phyloP scores from a whole-genome alignment of 2,329 filamentous ascomycete genomes.

The Curvularia hawaiiensis region DNA sequence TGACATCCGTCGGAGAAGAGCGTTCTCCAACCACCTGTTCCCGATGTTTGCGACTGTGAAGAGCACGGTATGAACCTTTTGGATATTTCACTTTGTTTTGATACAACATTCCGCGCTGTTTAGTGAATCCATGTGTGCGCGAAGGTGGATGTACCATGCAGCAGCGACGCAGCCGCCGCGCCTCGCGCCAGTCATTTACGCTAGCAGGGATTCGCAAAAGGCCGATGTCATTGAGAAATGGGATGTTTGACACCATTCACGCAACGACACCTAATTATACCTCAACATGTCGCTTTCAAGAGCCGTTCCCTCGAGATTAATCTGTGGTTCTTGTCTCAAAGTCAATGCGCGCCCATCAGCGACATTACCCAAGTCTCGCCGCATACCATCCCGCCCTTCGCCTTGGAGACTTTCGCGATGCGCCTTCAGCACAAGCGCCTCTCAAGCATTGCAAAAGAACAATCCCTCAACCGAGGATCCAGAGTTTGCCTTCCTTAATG shows the following conservation, averaged over 20 bases:
- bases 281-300: conserved; percentile 33
- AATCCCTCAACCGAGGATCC: conserved; percentile 17
- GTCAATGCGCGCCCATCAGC: conserved; percentile 14
- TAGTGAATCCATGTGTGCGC: background rate
- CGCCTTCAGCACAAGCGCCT: conserved; percentile 29
- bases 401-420: conserved; percentile 17
- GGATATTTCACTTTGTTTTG: background rate
- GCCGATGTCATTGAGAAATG: conserved; percentile 14
- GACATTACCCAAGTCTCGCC: conserved; percentile 7
- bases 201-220: conserved; percentile 9
- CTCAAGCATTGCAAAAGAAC: conserved; percentile 22
- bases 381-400: conserved; percentile 11
- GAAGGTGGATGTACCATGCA: background rate
- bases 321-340: conserved; percentile 33
- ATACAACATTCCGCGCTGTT: background rate
- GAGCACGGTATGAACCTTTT: background rate
- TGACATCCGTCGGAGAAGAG: background rate
- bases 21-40: background rate
- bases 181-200: background rate
- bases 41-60: background rate
- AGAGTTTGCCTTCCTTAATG: conserved; percentile 20
- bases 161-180: background rate
- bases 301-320: conserved; percentile 24
- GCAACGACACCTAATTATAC: background rate
- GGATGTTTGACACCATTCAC: background rate